Conservation (phyloP, 257 asterid genomes). For the Solanum bulbocastanum region DNA sequence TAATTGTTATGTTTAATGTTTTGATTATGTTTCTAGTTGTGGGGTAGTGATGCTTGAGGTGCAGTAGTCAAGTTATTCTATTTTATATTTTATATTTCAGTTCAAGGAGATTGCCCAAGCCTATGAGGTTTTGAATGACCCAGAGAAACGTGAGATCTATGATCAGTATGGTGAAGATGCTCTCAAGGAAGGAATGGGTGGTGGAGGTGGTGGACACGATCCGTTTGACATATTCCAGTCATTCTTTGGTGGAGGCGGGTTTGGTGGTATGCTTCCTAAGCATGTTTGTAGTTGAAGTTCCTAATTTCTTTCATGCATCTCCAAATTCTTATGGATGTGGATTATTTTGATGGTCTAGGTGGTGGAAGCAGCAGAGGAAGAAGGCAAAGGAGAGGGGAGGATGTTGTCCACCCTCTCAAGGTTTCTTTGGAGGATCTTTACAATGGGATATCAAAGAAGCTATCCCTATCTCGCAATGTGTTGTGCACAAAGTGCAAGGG, state of each 20-base stretch:
- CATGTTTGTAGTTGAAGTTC: neutral
- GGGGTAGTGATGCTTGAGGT: neutral
- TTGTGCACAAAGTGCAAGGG: conserved; percentile 18
- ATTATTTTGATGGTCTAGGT: neutral
- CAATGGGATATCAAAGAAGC: conserved; percentile 16
- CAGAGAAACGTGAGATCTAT: conserved; percentile 16
- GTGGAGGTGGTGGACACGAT: conserved; percentile 17
- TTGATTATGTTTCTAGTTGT: neutral
- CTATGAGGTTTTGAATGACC: conserved; percentile 9
- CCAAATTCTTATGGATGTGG: neutral
- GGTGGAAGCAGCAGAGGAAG: conserved; percentile 20
- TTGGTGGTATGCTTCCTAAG: conserved; percentile 4
- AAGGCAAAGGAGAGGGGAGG: conserved; percentile 18
- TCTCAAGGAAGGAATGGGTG: conserved; percentile 17
- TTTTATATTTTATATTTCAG: neutral
- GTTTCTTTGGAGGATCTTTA: conserved; percentile 18
- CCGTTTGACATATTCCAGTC: conserved; percentile 19
- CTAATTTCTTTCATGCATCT: neutral
- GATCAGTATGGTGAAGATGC: conserved; percentile 22
- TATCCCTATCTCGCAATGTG: conserved; percentile 14
- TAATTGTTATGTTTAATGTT: neutral
- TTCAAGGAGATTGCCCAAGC: conserved; percentile 18
- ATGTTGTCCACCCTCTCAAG: conserved; percentile 17
- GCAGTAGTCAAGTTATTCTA: neutral
- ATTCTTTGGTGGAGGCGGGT: conserved; percentile 10